These are phyloP conservation scores for Wickerhamiella azyma DNA, from an alignment of 805 yeast species.

Conservation along the genomic window DNA sequence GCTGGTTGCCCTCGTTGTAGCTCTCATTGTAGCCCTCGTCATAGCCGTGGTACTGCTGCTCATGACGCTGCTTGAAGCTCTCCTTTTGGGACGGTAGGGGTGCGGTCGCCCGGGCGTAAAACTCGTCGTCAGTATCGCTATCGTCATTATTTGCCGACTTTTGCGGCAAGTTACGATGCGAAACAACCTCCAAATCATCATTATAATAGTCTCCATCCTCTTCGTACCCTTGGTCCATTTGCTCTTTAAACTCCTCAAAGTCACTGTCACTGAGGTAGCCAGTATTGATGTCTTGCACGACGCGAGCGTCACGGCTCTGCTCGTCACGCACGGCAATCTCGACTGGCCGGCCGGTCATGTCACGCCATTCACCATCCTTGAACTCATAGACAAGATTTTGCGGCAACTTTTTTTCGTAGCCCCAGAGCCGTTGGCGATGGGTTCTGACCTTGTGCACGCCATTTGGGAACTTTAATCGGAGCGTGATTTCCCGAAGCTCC, in stretches of 20 bases:
- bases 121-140: conserved; percentile 12
- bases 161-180: conserved; percentile 17
- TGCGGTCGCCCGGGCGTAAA: neutral
- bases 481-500: conserved; percentile 39
- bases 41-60: too few relatives aligned
- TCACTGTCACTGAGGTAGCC: conserved; percentile 20
- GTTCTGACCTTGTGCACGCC: conserved; percentile 4
- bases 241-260: conserved; percentile 19
- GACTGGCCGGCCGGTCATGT: conserved; percentile 64
- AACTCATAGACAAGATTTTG: conserved; percentile 51
- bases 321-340: conserved; percentile 36
- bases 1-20: too few relatives aligned
- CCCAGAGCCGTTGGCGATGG: conserved; percentile 47
- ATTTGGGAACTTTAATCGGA: conserved; percentile 62
- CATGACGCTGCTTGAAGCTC: neutral
- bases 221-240: conserved; percentile 5
- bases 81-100: neutral
- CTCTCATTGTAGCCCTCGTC: too few relatives aligned
- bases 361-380: conserved; percentile 59
- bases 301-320: conserved; percentile 15
- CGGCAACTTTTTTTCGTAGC: conserved; percentile 43
- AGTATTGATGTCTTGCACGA: conserved; percentile 9
- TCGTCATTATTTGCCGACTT: conserved; percentile 22
- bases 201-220: conserved; percentile 8
- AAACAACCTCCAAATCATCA: conserved; percentile 30